These are phyloP conservation scores for Colletotrichum trifolii DNA, from an alignment of 2,329 filamentous ascomycete genomes.

Conservation along the genomic window DNA sequence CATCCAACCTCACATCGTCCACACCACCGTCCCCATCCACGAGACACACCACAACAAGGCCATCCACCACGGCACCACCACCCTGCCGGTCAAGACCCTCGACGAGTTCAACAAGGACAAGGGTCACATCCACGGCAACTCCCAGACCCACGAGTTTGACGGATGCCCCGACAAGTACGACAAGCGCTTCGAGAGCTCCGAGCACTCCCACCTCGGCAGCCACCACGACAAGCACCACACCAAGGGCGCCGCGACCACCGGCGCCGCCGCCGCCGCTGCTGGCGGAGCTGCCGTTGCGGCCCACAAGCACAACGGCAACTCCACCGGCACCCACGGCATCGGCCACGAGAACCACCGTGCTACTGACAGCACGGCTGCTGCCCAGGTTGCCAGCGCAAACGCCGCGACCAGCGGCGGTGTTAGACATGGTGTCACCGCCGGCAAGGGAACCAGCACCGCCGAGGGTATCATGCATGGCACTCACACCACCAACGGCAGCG, in stretches of 20 bases:
- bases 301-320: constrained; percentile 7
- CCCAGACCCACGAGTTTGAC: constrained; percentile 62
- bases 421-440: constrained; percentile 11
- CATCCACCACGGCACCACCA: constrained; percentile 73
- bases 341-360: background rate
- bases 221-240: background rate
- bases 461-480: constrained; percentile 25
- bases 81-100: constrained; percentile 72
- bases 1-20: constrained; percentile 73
- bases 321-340: background rate
- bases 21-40: constrained; percentile 78
- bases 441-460: constrained; percentile 15
- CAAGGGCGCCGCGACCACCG: background rate
- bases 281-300: constrained; percentile 6
- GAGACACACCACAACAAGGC: constrained; percentile 76
- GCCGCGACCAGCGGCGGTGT: background rate
- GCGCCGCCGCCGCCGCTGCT: background rate
- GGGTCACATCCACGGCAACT: constrained; percentile 46
- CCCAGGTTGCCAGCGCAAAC: constrained; percentile 9
- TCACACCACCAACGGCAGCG: constrained; percentile 16
- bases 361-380: constrained; percentile 4
- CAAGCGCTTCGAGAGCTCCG: constrained; percentile 35
- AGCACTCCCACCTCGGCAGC: constrained; percentile 5
- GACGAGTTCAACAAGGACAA: constrained; percentile 69
- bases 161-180: constrained; percentile 67